phyloP scores from a whole-genome alignment of 164 flowering plant species.

The Tetrastigma voinierianum region DNA sequence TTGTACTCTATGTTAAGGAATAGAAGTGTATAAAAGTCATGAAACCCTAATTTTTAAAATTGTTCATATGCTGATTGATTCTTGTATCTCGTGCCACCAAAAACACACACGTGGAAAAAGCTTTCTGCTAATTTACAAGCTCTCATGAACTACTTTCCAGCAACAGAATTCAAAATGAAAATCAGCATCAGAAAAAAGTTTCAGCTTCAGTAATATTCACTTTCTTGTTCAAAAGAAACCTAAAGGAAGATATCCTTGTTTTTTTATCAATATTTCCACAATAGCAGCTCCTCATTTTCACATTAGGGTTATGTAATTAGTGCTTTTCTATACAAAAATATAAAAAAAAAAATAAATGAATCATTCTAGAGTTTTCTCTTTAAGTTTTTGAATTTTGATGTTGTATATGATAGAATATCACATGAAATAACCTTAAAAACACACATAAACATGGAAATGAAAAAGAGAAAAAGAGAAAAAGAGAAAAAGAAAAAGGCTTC shows the following conservation, averaged over 20 bases:
- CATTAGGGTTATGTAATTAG: too few species aligned
- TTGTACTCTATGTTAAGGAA: too few species aligned
- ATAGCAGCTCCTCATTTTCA: slow-evolving; percentile 2
- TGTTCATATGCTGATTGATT: too few species aligned
- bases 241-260: slow-evolving; percentile 25
- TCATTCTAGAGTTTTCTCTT: not conserved
- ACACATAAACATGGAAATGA: slow-evolving; percentile 6
- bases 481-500: slow-evolving; percentile 21
- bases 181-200: not conserved
- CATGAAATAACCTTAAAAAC: not conserved
- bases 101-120: slow-evolving; percentile 5
- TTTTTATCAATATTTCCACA: slow-evolving; percentile 8
- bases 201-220: slow-evolving; percentile 13
- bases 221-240: slow-evolving; percentile 18
- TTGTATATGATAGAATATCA: not conserved
- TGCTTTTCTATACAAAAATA: too few species aligned
- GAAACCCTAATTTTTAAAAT: too few species aligned
- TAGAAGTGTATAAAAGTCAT: too few species aligned
- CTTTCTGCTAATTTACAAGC: not conserved
- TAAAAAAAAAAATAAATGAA: too few species aligned
- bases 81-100: too few species aligned
- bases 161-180: not conserved
- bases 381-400: not conserved
- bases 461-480: slow-evolving; percentile 20
- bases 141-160: slow-evolving; percentile 10